Evolutionary conservation across 768 basidiomycete genomes (phyloP).

Genomic region (Myochromella boudieri): DNA sequence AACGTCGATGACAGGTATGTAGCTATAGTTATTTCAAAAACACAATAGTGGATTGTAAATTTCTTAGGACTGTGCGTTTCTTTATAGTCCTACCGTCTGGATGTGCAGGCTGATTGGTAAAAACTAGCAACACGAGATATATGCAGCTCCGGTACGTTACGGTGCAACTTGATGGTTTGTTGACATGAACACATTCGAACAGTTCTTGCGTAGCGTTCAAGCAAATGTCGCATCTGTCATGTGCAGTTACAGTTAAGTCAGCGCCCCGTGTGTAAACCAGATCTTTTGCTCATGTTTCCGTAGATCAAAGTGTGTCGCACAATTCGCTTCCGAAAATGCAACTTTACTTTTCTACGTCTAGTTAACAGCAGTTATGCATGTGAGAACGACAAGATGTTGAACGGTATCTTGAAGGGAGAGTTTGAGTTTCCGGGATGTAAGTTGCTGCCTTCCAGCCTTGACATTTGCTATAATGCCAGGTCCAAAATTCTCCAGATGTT

Average conservation of each 20-base stretch:
- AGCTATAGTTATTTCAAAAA: neutral
- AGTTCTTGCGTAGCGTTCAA: constrained; percentile 59
- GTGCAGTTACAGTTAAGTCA: constrained; percentile 55
- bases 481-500: constrained; percentile 30
- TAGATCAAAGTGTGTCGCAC: constrained; percentile 33
- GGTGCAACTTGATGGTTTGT: neutral
- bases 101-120: neutral
- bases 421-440: constrained; percentile 66
- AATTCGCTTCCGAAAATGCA: neutral
- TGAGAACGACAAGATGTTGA: constrained; percentile 59
- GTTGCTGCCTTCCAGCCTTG: constrained; percentile 16
- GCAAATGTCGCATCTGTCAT: constrained; percentile 67
- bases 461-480: constrained; percentile 5
- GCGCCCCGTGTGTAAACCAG: neutral
- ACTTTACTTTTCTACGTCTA: constrained; percentile 3
- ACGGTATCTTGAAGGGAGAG: constrained; percentile 64
- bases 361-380: constrained; percentile 63
- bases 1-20: constrained; percentile 43
- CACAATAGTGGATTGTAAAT: neutral
- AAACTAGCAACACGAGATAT: constrained; percentile 53
- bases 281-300: neutral
- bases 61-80: constrained; percentile 31
- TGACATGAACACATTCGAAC: neutral
- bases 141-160: constrained; percentile 45
- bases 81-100: neutral